Evolutionary conservation across 2,329 filamentous ascomycete genomes (phyloP), one percentile per base, ranked within the genome.

Genomic region (Apiospora phragmitis): DNA sequence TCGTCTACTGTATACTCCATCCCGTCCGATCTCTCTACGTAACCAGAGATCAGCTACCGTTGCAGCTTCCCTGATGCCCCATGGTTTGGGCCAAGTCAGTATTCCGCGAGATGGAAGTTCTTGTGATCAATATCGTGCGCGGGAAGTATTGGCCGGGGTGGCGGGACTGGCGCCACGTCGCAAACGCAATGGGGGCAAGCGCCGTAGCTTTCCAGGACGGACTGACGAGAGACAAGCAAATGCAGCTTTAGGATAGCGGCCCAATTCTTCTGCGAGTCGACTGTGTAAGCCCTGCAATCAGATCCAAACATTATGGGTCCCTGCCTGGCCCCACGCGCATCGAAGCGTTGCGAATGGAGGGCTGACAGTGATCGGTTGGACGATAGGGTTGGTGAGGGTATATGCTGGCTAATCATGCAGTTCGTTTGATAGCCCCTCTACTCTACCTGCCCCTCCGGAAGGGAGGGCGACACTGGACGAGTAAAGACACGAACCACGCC

Each of bases 111-210:
- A 18, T 38, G 55, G 32, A 7, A 62, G 55, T 62, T 62, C 65
- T 43, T 67, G 42, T 67, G 65, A 67, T 71, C 71, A 67, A 14
- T 68, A 68, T 71, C 70, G 70, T 72, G 71, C 69, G 69, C 70
- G 45, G 65, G 69, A 42, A 62, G 68, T 26, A 71, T 72, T 72
- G 71, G 69, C 45, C 67, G 68, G 65, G 55, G 14, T 32, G 42
- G 43, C 62, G 49, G 65, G 70, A 72, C 71, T 72, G 71, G 71
- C 71, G 71, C 71, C 71, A 72, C 71, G 71, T 72, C 49, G 70
- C 71, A 69, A 69, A 45, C 45, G 67, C 32, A 62, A 24, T 24
- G 70, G 41, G 70, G 69, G 55, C 32, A 62, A 62, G 55, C 51
- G 55, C 55, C 29, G 29, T 62, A 35, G 55, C 29, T 62, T 62